Evolutionary conservation across 2,329 filamentous ascomycete genomes (phyloP).

Genomic region (Hysterium pulicare): DNA sequence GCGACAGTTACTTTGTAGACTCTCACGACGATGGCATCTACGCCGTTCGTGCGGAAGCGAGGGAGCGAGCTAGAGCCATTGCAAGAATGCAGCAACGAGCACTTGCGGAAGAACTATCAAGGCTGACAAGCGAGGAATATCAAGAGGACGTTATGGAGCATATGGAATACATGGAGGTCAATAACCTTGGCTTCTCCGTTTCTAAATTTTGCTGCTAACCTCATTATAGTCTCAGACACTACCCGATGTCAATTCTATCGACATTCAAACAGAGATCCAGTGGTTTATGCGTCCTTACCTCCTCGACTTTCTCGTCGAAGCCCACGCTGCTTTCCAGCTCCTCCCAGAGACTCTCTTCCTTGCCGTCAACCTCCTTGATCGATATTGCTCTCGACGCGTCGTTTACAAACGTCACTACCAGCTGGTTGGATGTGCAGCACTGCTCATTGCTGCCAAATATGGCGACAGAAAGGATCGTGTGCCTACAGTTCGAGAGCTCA

Average conservation of each 20-base stretch:
- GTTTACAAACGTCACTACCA: conserved; percentile 99
- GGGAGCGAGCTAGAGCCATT: conserved; percentile 74
- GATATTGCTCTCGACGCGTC: conserved; percentile 95
- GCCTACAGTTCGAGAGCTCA: conserved; percentile 93
- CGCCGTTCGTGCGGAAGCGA: conserved; percentile 61
- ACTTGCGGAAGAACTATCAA: conserved; percentile 84
- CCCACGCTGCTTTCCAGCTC: conserved; percentile 89
- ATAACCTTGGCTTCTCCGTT: conserved; percentile 23
- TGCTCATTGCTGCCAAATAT: conserved; percentile 97
- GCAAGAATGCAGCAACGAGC: conserved; percentile 81
- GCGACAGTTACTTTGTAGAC: conserved; percentile 68
- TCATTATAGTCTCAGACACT: conserved; percentile 69
- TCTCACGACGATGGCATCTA: conserved; percentile 53
- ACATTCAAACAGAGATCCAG: conserved; percentile 98
- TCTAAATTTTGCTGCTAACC: conserved; percentile 23
- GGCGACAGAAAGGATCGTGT: conserved; percentile 98
- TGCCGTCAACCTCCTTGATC: conserved; percentile 91
- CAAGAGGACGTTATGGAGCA: conserved; percentile 91
- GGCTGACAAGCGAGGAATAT: conserved; percentile 82
- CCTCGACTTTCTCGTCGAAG: conserved; percentile 96
- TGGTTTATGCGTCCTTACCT: conserved; percentile 99
- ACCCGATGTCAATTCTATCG: conserved; percentile 94
- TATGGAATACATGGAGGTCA: conserved; percentile 90
- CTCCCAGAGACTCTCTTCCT: conserved; percentile 94
- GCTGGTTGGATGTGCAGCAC: conserved; percentile 89